Percentiles rank a stretch among this genome's conserved stretches.
Conservation (phyloP, 192 early-diverging fungal genomes). For the Backusella morwellensis region DNA sequence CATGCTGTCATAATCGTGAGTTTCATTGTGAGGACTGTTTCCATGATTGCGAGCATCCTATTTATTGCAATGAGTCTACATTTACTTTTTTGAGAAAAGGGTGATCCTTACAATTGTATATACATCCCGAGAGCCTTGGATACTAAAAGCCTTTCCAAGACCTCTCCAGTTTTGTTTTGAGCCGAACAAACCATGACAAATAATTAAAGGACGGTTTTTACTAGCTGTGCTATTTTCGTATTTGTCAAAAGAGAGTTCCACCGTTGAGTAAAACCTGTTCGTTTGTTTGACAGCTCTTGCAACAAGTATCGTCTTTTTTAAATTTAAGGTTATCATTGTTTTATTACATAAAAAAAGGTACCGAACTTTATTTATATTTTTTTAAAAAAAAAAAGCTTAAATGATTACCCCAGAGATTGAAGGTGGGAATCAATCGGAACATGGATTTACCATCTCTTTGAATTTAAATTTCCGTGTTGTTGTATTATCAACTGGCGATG, state of each 20-base stretch:
- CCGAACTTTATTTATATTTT: neutral
- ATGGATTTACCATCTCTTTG: neutral
- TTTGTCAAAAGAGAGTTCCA: slow-evolving; percentile 11
- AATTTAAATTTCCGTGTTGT: neutral
- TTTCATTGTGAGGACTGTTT: slow-evolving; percentile 68
- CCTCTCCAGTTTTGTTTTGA: slow-evolving; percentile 93
- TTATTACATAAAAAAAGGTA: neutral
- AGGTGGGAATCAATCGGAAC: neutral
- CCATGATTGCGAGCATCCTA: slow-evolving; percentile 95
- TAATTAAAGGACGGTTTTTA: slow-evolving; percentile 50
- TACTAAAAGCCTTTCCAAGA: slow-evolving; percentile 71
- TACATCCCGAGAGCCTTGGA: slow-evolving; percentile 58
- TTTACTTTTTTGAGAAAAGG: neutral
- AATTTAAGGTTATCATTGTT: too few species aligned
- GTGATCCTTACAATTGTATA: slow-evolving; percentile 53
- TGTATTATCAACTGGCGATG: too few species aligned
- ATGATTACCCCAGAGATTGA: neutral
- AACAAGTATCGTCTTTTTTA: neutral
- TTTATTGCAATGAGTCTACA: neutral
- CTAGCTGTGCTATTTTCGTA: neutral
- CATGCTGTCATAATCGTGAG: slow-evolving; percentile 76
- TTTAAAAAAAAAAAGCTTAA: neutral
- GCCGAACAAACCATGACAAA: slow-evolving; percentile 92
- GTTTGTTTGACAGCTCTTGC: neutral
- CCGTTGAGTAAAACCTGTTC: neutral